Percentiles rank a stretch among this genome's conserved stretches.
Evolutionary conservation across 352 stramenopile species (phyloP).

Genomic region (Phytophthora hibernalis): DNA sequence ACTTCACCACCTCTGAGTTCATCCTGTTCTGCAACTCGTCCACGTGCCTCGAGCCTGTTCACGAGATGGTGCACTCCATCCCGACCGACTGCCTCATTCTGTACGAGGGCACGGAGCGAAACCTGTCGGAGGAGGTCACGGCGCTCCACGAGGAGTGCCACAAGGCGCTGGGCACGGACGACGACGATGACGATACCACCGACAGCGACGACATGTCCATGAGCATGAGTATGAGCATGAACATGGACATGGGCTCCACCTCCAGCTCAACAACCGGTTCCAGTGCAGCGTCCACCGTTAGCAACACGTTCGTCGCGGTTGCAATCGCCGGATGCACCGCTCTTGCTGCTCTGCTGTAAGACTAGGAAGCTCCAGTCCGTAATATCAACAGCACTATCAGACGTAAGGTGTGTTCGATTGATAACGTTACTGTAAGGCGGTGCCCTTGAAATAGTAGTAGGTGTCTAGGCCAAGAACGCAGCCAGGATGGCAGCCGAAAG

Average conservation of each 20-base stretch:
- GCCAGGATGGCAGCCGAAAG: conserved; percentile 22
- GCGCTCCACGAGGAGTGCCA: conserved; percentile 59
- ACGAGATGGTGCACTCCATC: conserved; percentile 53
- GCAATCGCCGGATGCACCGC: conserved; percentile 12
- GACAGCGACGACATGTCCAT: conserved; percentile 39
- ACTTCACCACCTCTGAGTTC: conserved; percentile 54
- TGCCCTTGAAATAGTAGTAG: background rate
- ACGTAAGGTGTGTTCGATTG: conserved; percentile 10
- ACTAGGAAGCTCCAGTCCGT: background rate
- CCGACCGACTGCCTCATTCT: conserved; percentile 51
- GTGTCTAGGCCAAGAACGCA: conserved; percentile 31
- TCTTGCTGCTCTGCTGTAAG: conserved; percentile 23
- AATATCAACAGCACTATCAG: conserved; percentile 19
- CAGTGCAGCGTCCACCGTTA: conserved; percentile 24
- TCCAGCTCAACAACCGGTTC: conserved; percentile 19
- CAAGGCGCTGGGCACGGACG: conserved; percentile 27
- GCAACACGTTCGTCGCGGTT: conserved; percentile 5
- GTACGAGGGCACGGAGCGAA: conserved; percentile 49
- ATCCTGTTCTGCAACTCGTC: conserved; percentile 60
- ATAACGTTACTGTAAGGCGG: conserved; percentile 3
- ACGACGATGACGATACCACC: conserved; percentile 29
- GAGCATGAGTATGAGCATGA: conserved; percentile 34
- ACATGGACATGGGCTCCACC: conserved; percentile 35
- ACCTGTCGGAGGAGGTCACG: conserved; percentile 49
- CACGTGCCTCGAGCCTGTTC: conserved; percentile 57